Evolutionary conservation across 257 asterid species (phyloP), one percentile per base, ranked within the genome.

Genomic region (Ligustrum vulgare): DNA sequence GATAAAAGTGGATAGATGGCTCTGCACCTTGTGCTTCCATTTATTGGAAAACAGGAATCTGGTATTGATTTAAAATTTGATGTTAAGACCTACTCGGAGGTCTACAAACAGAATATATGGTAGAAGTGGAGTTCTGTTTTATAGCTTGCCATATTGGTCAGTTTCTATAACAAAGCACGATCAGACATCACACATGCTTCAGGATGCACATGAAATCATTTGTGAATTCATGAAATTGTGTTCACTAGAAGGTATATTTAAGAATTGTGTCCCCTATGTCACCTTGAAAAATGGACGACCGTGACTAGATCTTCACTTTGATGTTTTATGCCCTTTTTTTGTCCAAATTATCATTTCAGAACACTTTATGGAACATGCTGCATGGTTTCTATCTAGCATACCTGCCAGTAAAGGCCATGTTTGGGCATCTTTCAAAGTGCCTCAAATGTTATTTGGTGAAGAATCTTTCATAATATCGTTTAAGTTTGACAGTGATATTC

Each of bases 1-100:
- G 66, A 20, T 58, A 68, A 35, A 73, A 71, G 28, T 69, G 58
- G 62, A 73, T 54, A 12, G 45, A 20, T 32, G 33, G 41, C 25
- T 66, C 56, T 16, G 8, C 74, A 43, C 56, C 68, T 72, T 32
- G 31, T 65, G 58, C 75, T 34, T 56, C 70, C 54, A 28, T 69
- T 51, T n/a, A 4, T 34, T 73, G 62, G 73, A 31, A 72, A 39
- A 22, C 33, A 62, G 49, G 22, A 72, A 31, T 69, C 9, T 62
- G 16, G 37, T 25, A 22, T 71, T 67, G 58, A 15, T 68, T 68
- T 62, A 18, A 68, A 51, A 77, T 65, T 36, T 36, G 33, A 47
- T 56, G 60, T 73, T 74, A 68, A 39, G 18, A 15, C 22, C 35
- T 43, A 67, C 72, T 51, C 16, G 54, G 75, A 33, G 41, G 49